Base-by-base conservation (phyloP, 2,329 filamentous ascomycete genomes). In the Cercospora sp. region DNA sequence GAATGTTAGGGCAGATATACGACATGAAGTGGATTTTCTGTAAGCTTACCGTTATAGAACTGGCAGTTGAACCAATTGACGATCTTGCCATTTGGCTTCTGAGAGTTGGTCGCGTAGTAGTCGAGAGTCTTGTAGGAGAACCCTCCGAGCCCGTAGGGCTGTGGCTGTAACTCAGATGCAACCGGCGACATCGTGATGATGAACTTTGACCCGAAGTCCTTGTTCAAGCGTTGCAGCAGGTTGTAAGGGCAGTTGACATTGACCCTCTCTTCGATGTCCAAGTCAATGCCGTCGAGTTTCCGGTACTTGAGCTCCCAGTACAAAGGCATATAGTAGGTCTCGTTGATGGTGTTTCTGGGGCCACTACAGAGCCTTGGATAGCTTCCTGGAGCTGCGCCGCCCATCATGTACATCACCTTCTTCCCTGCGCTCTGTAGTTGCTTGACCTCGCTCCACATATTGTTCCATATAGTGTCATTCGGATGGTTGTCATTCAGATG, bases 161-260 rank as follows among this genome's bases (percentile, higher is more conserved):
- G 51, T 5, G 68, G 66, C 8, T 71, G 66, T 7, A 76, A 61
- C 23, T 72, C 71, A 0, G 74, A 73, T 6, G 75, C 75, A 0
- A 77, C 75, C n/a, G 75, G 75, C 1, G 75, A 75, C 72, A 77
- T 74, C 9, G 75, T 76, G 10, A 74, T 65, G 66, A 77, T 67
- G 73, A 77, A 77, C 26, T 71, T 70, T 5, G 67, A 16, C 2
- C 75, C 75, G 26, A 76, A 72, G 60, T 76, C 75, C 26, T 65
- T 60, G 36, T 73, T 66, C 8, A 76, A 63, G 3, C 71, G 70
- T 45, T 72, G 59, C 9, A 77, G 70, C 20, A 76, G 71, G 12
- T 70, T 70, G 7, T 74, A 66, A n/a, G 75, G 68, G 63, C 72
- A 74, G 30, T 68, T 65, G 31, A 75, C 61, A 13, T 68, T 55